A percentile compares a stretch with the other conserved stretches of the same genome.
Conservation (phyloP, 768 basidiomycete species). For the Neoboletus subvelutipes region DNA sequence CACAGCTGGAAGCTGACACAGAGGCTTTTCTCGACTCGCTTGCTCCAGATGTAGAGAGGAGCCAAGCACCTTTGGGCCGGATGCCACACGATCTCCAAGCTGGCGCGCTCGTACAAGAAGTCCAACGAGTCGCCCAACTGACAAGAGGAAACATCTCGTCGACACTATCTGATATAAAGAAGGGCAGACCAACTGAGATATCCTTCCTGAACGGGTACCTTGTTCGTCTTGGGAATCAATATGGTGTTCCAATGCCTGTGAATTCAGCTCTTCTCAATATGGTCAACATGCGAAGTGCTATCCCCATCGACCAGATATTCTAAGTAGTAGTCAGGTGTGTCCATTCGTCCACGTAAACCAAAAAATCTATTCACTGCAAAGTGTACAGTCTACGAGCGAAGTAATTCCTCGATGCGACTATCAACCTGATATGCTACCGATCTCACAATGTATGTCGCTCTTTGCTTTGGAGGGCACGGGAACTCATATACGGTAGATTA, state of each 20-base stretch:
- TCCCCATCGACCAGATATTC: conserved; percentile 52
- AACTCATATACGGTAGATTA: not conserved
- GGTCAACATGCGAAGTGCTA: conserved; percentile 53
- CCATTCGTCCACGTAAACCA: not conserved
- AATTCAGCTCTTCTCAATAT: conserved; percentile 56
- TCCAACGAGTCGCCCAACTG: conserved; percentile 51
- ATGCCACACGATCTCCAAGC: conserved; percentile 49
- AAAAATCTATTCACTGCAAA: not conserved
- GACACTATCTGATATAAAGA: conserved; percentile 72
- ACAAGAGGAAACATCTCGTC: conserved; percentile 76
- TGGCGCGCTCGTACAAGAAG: conserved; percentile 52
- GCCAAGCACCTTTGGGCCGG: conserved; percentile 33
- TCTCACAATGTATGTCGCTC: not conserved
- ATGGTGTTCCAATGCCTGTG: conserved; percentile 57
- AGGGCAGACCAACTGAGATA: conserved; percentile 69
- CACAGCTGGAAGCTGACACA: conserved; percentile 46
- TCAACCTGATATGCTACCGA: not conserved
- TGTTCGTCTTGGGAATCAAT: conserved; percentile 53
- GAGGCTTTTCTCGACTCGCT: conserved; percentile 25
- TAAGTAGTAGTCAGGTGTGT: conserved; percentile 18
- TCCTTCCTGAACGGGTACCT: conserved; percentile 84
- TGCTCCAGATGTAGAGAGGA: conserved; percentile 21
- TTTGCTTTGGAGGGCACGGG: not conserved
- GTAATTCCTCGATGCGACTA: not conserved
- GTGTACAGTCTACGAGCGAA: not conserved